These are phyloP conservation scores for Fusarium mangiferae DNA, from an alignment of 2,329 filamentous ascomycete genomes.

Conservation along the genomic window DNA sequence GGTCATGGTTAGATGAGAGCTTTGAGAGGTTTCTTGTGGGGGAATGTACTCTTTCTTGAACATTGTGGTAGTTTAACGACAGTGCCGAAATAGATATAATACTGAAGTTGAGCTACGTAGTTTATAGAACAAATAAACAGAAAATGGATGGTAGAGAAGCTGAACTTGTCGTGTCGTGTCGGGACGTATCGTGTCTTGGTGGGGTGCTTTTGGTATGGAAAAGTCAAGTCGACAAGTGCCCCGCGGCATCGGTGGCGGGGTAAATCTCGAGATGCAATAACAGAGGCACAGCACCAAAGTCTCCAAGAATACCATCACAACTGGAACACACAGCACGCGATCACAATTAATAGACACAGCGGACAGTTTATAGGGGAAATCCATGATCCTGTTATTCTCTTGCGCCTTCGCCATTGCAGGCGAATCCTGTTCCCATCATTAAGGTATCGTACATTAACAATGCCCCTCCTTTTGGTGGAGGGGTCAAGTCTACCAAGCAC, in stretches of 20 bases:
- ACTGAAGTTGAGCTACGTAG: not conserved
- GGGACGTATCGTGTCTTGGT: slow-evolving; percentile 28
- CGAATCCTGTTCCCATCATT: slow-evolving; percentile 1
- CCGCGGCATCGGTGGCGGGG: slow-evolving; percentile 44
- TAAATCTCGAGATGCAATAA: slow-evolving; percentile 47
- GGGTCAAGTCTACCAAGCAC: not conserved
- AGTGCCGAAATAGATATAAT: not conserved
- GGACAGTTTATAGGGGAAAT: not conserved
- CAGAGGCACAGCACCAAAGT: slow-evolving; percentile 1
- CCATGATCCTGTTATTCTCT: slow-evolving; percentile 22
- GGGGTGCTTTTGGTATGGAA: slow-evolving; percentile 39
- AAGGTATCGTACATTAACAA: slow-evolving; percentile 21
- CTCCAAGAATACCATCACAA: not conserved
- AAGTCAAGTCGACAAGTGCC: slow-evolving; percentile 41
- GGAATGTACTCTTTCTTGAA: slow-evolving; percentile 88
- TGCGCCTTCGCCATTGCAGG: not conserved
- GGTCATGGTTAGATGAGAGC: slow-evolving; percentile 32
- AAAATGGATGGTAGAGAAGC: not conserved
- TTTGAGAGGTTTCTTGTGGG: not conserved
- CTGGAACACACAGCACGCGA: not conserved
- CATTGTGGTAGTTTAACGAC: slow-evolving; percentile 65
- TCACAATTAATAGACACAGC: not conserved
- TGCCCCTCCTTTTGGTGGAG: not conserved
- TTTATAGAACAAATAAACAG: not conserved
- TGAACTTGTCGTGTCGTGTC: slow-evolving; percentile 2